A percentile compares a stretch with the other conserved stretches of the same genome.
Conservation (phyloP, 2,329 filamentous ascomycete genomes). For the Corniculantispora saksenae region DNA sequence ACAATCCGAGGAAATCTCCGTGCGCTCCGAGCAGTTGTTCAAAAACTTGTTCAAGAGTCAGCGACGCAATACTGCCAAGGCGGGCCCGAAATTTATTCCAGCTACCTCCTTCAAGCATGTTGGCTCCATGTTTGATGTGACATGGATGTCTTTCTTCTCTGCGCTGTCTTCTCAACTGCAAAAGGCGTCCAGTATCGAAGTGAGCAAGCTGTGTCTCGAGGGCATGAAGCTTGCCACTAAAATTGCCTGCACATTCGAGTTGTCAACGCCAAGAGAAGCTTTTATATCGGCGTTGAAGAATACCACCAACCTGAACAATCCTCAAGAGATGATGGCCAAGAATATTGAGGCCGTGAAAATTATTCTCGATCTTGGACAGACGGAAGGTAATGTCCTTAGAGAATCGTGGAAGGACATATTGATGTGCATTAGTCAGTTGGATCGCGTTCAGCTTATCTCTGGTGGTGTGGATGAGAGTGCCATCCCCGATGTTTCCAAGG, state of each 20-base stretch:
- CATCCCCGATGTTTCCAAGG: constrained; percentile 88
- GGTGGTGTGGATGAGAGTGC: constrained; percentile 91
- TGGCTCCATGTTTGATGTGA: constrained; percentile 97
- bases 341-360: constrained; percentile 94
- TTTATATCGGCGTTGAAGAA: constrained; percentile 93
- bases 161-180: constrained; percentile 92
- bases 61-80: constrained; percentile 72
- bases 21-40: constrained; percentile 79
- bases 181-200: constrained; percentile 87
- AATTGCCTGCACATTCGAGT: constrained; percentile 89
- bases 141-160: constrained; percentile 99
- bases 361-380: constrained; percentile 86
- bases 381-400: constrained; percentile 85
- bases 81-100: constrained; percentile 77
- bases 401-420: constrained; percentile 95
- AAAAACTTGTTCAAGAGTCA: constrained; percentile 91
- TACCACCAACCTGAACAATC: constrained; percentile 92
- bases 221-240: constrained; percentile 92
- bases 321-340: constrained; percentile 92
- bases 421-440: constrained; percentile 92
- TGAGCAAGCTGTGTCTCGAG: constrained; percentile 89
- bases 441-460: constrained; percentile 91
- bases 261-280: constrained; percentile 89
- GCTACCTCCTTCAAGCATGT: constrained; percentile 94
- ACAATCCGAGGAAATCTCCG: constrained; percentile 87